Evolutionary conservation across 306 rosid genomes (phyloP).

Genomic region (Vicia faba): DNA sequence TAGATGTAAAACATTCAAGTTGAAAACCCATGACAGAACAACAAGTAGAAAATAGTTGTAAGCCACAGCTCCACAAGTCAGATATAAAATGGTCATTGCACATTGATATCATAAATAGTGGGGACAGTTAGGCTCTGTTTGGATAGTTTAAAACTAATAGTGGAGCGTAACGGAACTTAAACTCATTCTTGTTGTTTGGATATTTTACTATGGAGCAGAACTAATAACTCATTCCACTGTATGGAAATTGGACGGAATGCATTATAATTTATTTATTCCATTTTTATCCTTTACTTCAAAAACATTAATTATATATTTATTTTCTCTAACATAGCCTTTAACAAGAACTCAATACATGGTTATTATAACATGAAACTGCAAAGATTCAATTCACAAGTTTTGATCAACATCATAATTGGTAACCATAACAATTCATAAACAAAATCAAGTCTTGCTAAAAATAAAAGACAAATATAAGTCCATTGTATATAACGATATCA

Average conservation of each 20-base stretch:
- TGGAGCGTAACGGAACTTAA: not conserved
- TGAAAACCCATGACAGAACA: not conserved
- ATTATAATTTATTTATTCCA: no score
- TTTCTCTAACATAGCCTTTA: no score
- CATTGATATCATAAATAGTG: not conserved
- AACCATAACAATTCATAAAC: no score
- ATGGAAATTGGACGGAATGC: no score
- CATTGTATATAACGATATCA: no score
- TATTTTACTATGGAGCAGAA: not conserved
- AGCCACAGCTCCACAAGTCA: not conserved
- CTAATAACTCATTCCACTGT: not conserved
- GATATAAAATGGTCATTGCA: not conserved
- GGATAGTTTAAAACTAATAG: not conserved
- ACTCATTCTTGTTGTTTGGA: not conserved
- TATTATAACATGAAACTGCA: no score
- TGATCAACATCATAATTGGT: not conserved
- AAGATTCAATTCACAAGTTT: not conserved
- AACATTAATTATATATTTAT: no score
- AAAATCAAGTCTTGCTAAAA: no score
- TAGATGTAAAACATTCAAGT: constrained; percentile 2
- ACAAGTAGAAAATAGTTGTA: not conserved
- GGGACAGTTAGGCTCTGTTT: not conserved
- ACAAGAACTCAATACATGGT: no score
- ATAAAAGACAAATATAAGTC: no score
- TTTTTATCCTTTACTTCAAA: no score